These are phyloP conservation scores for Colletotrichum lentis DNA, from an alignment of 2,329 filamentous ascomycete genomes.

Conservation along the genomic window DNA sequence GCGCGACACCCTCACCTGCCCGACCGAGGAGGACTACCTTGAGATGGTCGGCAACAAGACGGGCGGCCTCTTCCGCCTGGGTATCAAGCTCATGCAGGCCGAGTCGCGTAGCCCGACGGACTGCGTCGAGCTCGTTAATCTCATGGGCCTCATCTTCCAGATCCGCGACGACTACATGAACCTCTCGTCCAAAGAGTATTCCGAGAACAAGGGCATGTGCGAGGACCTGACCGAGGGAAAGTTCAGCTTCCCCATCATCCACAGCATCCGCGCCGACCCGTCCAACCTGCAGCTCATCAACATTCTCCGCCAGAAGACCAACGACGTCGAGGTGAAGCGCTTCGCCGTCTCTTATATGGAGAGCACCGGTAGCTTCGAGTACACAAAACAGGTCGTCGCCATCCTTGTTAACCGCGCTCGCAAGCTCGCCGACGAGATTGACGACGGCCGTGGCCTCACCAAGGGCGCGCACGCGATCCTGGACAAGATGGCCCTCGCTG, in stretches of 20 bases:
- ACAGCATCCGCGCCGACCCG: slow-evolving; percentile 83
- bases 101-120: slow-evolving; percentile 68
- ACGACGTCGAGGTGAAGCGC: slow-evolving; percentile 85
- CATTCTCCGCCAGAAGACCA: slow-evolving; percentile 89
- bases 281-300: slow-evolving; percentile 83
- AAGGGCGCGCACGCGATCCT: slow-evolving; percentile 71
- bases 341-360: slow-evolving; percentile 95
- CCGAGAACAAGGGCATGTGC: slow-evolving; percentile 88
- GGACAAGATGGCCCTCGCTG: slow-evolving; percentile 65
- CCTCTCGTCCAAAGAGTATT: slow-evolving; percentile 77
- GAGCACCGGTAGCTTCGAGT: slow-evolving; percentile 85
- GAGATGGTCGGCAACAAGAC: slow-evolving; percentile 95
- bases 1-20: slow-evolving; percentile 84
- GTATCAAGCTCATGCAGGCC: slow-evolving; percentile 88
- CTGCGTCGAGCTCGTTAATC: slow-evolving; percentile 84
- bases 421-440: slow-evolving; percentile 69
- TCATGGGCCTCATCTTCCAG: slow-evolving; percentile 87
- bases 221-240: slow-evolving; percentile 97
- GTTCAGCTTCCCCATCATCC: slow-evolving; percentile 95
- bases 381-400: slow-evolving; percentile 74
- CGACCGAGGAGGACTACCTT: slow-evolving; percentile 88
- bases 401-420: slow-evolving; percentile 72
- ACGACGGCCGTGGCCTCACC: slow-evolving; percentile 65
- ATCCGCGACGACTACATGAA: slow-evolving; percentile 96
- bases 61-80: slow-evolving; percentile 83